phyloP scores from a whole-genome alignment of 2,329 filamentous ascomycete genomes.

The Diaporthe citriasiana region DNA sequence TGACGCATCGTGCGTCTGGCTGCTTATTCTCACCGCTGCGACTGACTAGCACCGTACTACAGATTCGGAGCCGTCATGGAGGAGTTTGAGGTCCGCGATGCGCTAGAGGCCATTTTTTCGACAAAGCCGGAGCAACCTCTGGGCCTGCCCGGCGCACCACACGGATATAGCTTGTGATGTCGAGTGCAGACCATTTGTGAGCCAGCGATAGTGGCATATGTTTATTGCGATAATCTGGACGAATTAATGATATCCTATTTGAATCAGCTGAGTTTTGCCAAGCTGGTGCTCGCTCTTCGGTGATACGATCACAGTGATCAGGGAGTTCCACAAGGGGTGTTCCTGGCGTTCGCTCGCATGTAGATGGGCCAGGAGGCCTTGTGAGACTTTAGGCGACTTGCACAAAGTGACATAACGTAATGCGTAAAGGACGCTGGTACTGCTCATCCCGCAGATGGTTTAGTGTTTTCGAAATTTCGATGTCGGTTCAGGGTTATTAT shows the following conservation, averaged over 20 bases:
- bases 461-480: background rate
- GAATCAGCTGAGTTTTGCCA: background rate
- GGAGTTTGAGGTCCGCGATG: constrained; percentile 81
- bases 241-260: constrained; percentile 9
- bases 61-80: constrained; percentile 76
- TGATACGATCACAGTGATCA: background rate
- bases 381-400: background rate
- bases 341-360: background rate
- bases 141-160: background rate
- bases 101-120: constrained; percentile 78
- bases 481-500: too few relatives aligned
- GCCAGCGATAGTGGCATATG: background rate
- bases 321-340: background rate
- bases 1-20: background rate
- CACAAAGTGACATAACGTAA: too few relatives aligned
- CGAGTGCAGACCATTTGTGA: too few relatives aligned
- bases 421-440: background rate
- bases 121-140: constrained; percentile 61
- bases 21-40: too few relatives aligned
- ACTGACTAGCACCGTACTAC: background rate
- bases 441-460: background rate
- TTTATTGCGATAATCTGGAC: background rate
- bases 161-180: background rate
- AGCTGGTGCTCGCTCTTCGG: background rate
- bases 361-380: background rate